phyloP scores from a whole-genome alignment of 2,329 filamentous ascomycete species.

The Monilinia polystroma region DNA sequence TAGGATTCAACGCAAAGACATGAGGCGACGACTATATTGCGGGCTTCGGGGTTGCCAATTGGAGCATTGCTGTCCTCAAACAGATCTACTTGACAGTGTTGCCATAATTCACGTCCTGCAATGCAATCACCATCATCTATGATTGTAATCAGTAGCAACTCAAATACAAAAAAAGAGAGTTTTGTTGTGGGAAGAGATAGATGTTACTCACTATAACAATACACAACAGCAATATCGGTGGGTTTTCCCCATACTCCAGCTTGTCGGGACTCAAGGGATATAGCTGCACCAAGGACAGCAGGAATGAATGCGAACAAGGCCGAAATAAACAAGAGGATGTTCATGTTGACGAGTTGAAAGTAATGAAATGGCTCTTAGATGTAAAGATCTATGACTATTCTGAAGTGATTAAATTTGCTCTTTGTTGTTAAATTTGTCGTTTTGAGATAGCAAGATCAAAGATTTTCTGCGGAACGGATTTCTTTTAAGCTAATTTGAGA shows the following conservation, averaged over 20 bases:
- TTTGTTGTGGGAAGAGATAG: too few species aligned
- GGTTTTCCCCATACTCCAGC: constrained; percentile 4
- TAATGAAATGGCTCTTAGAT: not conserved
- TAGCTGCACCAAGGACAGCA: not conserved
- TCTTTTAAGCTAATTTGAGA: not conserved
- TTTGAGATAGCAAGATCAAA: not conserved
- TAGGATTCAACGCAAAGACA: constrained; percentile 8
- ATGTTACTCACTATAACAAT: constrained; percentile 10
- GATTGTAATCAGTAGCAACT: not conserved
- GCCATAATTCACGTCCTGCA: not conserved
- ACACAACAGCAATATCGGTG: not conserved
- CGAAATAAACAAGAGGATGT: not conserved
- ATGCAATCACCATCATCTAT: not conserved
- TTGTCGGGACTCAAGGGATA: not conserved
- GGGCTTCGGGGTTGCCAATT: not conserved
- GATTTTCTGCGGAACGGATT: too few species aligned
- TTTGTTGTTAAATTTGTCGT: too few species aligned
- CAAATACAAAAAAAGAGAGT: not conserved
- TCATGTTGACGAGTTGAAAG: not conserved
- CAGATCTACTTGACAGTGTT: not conserved
- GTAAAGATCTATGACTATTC: not conserved
- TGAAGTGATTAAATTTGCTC: not conserved
- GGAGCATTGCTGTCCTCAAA: not conserved
- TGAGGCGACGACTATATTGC: not conserved
- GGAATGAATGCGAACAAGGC: constrained; percentile 1